phyloP scores from a whole-genome alignment of 23 red algal species.

The Gracilaria caudata region DNA sequence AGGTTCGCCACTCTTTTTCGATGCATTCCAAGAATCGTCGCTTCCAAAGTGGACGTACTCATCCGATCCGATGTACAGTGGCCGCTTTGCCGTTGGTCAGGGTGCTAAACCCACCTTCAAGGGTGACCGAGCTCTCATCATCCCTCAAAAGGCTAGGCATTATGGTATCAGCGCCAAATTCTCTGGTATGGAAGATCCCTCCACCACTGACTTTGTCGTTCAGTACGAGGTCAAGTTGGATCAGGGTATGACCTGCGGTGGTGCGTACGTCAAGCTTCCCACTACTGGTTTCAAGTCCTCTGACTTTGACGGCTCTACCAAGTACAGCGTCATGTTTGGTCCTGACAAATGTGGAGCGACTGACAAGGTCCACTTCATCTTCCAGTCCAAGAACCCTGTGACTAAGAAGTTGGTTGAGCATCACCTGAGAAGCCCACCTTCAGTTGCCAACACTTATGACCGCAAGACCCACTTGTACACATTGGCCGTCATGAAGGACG shows the following conservation, averaged over 20 bases:
- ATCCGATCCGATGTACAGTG: slow-evolving; percentile 45
- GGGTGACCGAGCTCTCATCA: slow-evolving; percentile 86
- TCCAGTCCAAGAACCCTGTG: slow-evolving; percentile 86
- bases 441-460: slow-evolving; percentile 67
- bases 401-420: slow-evolving; percentile 88
- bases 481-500: slow-evolving; percentile 76
- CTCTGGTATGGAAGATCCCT: slow-evolving; percentile 53
- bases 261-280: slow-evolving; percentile 94
- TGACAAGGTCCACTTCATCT: slow-evolving; percentile 99
- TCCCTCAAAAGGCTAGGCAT: slow-evolving; percentile 77
- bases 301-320: slow-evolving; percentile 56
- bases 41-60: slow-evolving; percentile 73
- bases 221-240: slow-evolving; percentile 98
- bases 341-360: slow-evolving; percentile 97
- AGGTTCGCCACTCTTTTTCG: slow-evolving; percentile 71
- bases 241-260: slow-evolving; percentile 89
- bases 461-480: slow-evolving; percentile 98
- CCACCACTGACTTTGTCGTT: slow-evolving; percentile 62
- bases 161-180: slow-evolving; percentile 74
- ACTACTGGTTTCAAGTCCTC: slow-evolving; percentile 47
- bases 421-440: slow-evolving; percentile 85
- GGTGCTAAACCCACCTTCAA: slow-evolving; percentile 78
- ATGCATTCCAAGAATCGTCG: slow-evolving; percentile 79
- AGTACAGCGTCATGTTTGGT: slow-evolving; percentile 98
- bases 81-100: slow-evolving; percentile 79